Percentiles rank a stretch among this genome's conserved stretches.
These are phyloP conservation scores for Morella rubra DNA, from an alignment of 306 rosid species.

Conservation along the genomic window DNA sequence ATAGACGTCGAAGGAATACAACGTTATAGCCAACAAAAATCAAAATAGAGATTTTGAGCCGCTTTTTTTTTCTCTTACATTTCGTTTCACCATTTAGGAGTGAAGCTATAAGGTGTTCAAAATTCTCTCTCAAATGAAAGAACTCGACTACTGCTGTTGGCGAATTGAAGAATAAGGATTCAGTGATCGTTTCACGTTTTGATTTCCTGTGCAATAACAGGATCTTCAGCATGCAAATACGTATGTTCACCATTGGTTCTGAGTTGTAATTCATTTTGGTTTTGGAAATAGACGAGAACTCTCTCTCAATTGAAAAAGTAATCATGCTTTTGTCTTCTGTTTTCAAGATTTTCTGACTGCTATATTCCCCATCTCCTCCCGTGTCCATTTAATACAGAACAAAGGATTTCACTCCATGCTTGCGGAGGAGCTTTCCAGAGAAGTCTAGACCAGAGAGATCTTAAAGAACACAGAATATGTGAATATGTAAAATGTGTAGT, in stretches of 20 bases:
- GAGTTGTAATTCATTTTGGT: not conserved
- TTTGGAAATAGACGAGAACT: not conserved
- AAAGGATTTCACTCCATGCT: too few relatives aligned
- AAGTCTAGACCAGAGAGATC: too few relatives aligned
- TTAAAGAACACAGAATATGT: not conserved
- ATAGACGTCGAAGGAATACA: constrained; percentile 75
- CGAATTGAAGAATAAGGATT: not conserved
- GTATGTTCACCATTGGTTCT: not conserved
- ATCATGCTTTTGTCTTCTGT: not conserved
- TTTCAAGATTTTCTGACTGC: not conserved
- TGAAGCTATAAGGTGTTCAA: not conserved
- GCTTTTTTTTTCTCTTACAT: not conserved
- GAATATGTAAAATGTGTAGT: not conserved
- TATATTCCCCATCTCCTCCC: too few relatives aligned
- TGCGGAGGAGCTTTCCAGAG: too few relatives aligned
- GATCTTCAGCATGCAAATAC: not conserved
- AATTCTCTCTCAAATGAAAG: constrained; percentile 2
- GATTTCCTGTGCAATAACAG: not conserved
- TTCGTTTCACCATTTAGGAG: constrained; percentile 5
- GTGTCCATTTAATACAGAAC: too few relatives aligned
- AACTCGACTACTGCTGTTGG: not conserved
- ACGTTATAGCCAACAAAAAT: constrained; percentile 67
- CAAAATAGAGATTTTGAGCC: constrained; percentile 26
- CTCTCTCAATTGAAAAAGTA: not conserved
- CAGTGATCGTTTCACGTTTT: not conserved